Evolutionary conservation across 495 filamentous ascomycete species (phyloP), one percentile per base, ranked within the genome.

Genomic region (Aspergillus egyptiacus): DNA sequence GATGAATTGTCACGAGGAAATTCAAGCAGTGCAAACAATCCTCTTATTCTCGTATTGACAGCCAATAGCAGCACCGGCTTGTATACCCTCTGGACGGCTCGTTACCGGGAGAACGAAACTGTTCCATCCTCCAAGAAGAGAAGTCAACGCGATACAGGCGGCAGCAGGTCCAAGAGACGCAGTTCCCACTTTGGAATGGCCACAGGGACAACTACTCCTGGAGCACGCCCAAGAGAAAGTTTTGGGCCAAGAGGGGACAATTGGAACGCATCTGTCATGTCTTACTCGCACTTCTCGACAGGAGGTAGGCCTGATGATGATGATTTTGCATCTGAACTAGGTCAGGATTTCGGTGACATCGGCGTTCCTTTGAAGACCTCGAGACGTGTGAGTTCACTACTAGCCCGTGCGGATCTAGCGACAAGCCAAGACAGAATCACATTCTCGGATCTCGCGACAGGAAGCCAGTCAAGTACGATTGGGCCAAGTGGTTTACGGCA

Each of bases 381-480:
- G 10, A 77, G 93, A 24, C 78, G 93, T 23, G 89, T 97, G 17
- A 97, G 93, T 64, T 96, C 93, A 28, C 72, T 97, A 50, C 77
- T 97, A 43, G 87, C 93, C n/a, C 77, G 91, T 54, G 85, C 90
- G 17, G 91, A 97, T 60, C 70, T 96, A 10, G 91, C 88, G 0
- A 83, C 72, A 19, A 80, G 79, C 17, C 85, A 89, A 38, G 87
- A 91, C 46, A 77, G 86, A 43, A 72, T 83, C 3, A 77, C 81
- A 15, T 93, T 91, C 58, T 76, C 79, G 10, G 88, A 91, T 42
- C 79, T 85, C 34, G 72, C 72, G 47, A 71, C 74, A 25, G 75
- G 67, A 49, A 77, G 56, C 51, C 74, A 68, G 64, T 76, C 70
- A 15, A 73, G 57, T 23, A 64, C 64, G 17, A 48, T 66, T 34